Percentiles rank a stretch among this genome's conserved stretches.
phyloP scores from a whole-genome alignment of 495 filamentous ascomycete genomes.

The Trichoderma gamsii region DNA sequence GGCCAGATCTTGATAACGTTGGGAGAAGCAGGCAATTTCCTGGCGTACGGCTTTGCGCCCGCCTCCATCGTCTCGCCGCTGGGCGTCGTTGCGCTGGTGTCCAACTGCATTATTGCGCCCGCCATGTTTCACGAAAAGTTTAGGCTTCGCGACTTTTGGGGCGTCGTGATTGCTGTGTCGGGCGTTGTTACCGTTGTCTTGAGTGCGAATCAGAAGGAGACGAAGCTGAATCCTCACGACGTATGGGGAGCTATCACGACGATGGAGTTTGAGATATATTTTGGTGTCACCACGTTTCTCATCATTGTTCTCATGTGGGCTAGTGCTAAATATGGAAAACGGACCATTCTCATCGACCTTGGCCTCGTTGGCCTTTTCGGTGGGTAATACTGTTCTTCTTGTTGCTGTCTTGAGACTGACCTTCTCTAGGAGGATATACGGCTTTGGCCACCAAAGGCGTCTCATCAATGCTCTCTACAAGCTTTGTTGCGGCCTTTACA shows the following conservation, averaged over 20 bases:
- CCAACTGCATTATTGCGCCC: constrained; percentile 93
- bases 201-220: constrained; percentile 84
- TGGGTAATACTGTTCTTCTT: constrained; percentile 35
- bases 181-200: constrained; percentile 92
- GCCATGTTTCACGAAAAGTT: constrained; percentile 87
- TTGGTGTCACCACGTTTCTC: constrained; percentile 64
- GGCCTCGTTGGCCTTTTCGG: constrained; percentile 90
- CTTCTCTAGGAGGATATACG: constrained; percentile 75
- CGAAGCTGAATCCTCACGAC: constrained; percentile 82
- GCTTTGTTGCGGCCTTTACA: constrained; percentile 76
- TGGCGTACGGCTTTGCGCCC: constrained; percentile 97
- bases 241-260: constrained; percentile 85
- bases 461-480: constrained; percentile 86
- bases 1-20: constrained; percentile 85
- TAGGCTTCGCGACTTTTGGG: constrained; percentile 77
- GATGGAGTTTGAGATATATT: constrained; percentile 86
- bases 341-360: constrained; percentile 86
- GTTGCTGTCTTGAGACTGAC: constrained; percentile 22
- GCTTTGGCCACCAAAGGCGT: constrained; percentile 94
- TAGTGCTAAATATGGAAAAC: constrained; percentile 74
- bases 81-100: constrained; percentile 89
- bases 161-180: constrained; percentile 73
- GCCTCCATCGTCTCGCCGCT: constrained; percentile 96
- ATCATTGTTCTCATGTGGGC: constrained; percentile 72
- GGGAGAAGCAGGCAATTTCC: constrained; percentile 93